Evolutionary conservation across 345 rosid species (phyloP).

Genomic region (Eutrema yunnanense): DNA sequence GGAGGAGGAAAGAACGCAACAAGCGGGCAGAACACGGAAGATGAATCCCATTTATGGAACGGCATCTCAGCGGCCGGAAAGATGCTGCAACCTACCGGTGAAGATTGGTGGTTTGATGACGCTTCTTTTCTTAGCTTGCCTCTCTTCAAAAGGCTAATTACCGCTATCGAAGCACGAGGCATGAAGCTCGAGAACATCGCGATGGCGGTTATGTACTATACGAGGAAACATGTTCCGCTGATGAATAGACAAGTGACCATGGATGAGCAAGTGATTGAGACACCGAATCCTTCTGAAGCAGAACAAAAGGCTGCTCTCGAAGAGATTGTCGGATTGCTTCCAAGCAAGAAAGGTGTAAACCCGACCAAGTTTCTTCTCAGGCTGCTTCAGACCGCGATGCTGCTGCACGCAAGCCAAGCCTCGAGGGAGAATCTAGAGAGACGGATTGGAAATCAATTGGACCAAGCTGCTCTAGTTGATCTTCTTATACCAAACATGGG

Average conservation of each 20-base stretch:
- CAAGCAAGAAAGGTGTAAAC: slow-evolving; percentile 49
- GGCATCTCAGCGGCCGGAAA: slow-evolving; percentile 44
- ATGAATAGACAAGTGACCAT: slow-evolving; percentile 45
- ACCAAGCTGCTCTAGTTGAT: slow-evolving; percentile 59
- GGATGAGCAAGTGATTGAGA: slow-evolving; percentile 25
- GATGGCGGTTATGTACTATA: slow-evolving; percentile 49
- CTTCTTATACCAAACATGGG: slow-evolving; percentile 59
- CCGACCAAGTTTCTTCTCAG: slow-evolving; percentile 61
- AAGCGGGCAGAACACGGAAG: slow-evolving; percentile 23
- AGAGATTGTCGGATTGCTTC: slow-evolving; percentile 56
- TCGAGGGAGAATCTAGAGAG: slow-evolving; percentile 56
- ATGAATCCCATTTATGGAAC: slow-evolving; percentile 43
- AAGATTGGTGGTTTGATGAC: slow-evolving; percentile 79
- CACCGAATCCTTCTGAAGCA: slow-evolving; percentile 34
- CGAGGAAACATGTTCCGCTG: slow-evolving; percentile 51
- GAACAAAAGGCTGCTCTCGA: slow-evolving; percentile 52
- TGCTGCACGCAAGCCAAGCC: slow-evolving; percentile 46
- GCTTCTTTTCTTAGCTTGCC: slow-evolving; percentile 48
- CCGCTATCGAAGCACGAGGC: slow-evolving; percentile 40
- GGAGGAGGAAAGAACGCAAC: slow-evolving; percentile 20
- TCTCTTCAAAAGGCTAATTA: slow-evolving; percentile 47
- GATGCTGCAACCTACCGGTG: slow-evolving; percentile 41
- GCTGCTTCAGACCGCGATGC: slow-evolving; percentile 54
- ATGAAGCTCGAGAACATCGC: slow-evolving; percentile 54
- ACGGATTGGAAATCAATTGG: slow-evolving; percentile 48